Evolutionary conservation across 768 basidiomycete species (phyloP).

Genomic region (Suillus plorans): DNA sequence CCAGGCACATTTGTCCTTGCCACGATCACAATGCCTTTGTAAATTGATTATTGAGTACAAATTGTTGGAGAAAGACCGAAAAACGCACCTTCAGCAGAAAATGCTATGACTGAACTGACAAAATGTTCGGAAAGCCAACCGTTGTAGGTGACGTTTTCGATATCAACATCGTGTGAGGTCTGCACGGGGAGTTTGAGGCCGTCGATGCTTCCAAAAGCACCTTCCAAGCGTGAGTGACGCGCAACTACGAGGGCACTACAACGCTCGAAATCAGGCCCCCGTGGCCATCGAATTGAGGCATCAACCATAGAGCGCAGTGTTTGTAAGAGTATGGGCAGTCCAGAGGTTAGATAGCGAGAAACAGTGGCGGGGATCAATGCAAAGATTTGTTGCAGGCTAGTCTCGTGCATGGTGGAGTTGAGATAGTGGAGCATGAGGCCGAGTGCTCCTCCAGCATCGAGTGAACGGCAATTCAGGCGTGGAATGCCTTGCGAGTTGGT

Average conservation of each 20-base stretch:
- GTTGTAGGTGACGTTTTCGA: constrained; percentile 49
- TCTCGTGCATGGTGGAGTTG: constrained; percentile 22
- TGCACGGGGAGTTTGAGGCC: constrained; percentile 39
- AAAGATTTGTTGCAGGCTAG: background rate
- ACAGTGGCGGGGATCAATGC: background rate
- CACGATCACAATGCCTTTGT: constrained; percentile 37
- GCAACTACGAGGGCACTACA: no score
- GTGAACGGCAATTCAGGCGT: background rate
- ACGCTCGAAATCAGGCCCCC: no score
- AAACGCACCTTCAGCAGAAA: constrained; percentile 20
- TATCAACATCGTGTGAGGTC: constrained; percentile 35
- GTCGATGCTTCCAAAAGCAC: constrained; percentile 36
- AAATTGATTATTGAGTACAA: background rate
- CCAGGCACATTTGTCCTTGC: constrained; percentile 40
- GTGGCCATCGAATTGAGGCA: no score
- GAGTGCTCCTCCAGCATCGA: constrained; percentile 36
- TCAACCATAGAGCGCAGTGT: background rate
- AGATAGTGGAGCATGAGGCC: constrained; percentile 24
- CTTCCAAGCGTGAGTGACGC: no score
- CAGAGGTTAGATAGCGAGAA: background rate
- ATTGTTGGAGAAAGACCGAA: background rate
- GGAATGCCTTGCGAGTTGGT: background rate
- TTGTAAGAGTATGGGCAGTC: background rate
- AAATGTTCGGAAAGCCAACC: constrained; percentile 39
- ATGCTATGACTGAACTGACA: constrained; percentile 18